Evolutionary conservation across 495 filamentous ascomycete genomes (phyloP).

Genomic region (Neurospora sp.): DNA sequence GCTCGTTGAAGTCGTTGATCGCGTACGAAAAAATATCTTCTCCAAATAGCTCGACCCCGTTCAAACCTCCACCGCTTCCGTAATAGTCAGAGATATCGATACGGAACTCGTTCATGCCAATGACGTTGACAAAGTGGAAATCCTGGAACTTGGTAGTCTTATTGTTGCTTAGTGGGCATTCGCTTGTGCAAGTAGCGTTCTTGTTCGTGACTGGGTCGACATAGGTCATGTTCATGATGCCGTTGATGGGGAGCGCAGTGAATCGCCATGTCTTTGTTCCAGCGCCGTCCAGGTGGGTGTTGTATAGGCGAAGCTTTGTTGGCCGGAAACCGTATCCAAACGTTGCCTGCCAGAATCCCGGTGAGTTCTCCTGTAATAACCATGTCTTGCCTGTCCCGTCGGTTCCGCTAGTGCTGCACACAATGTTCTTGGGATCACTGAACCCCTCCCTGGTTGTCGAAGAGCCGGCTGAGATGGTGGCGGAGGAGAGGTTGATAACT

Average conservation of each 20-base stretch:
- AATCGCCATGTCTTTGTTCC: slow-evolving; percentile 82
- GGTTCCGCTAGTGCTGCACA: slow-evolving; percentile 61
- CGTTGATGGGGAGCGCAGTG: slow-evolving; percentile 69
- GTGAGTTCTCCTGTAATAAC: slow-evolving; percentile 67
- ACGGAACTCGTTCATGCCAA: slow-evolving; percentile 83
- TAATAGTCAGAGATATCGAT: slow-evolving; percentile 82
- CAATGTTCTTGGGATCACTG: slow-evolving; percentile 68
- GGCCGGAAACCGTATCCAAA: slow-evolving; percentile 77
- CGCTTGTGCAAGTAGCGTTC: slow-evolving; percentile 58
- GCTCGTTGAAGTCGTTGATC: slow-evolving; percentile 79
- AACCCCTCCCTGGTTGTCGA: slow-evolving; percentile 54
- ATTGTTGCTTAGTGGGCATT: slow-evolving; percentile 68
- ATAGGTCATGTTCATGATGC: slow-evolving; percentile 95
- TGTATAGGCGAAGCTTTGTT: slow-evolving; percentile 79
- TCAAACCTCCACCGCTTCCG: slow-evolving; percentile 73
- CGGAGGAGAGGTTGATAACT: slow-evolving; percentile 71
- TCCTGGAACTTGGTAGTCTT: slow-evolving; percentile 62
- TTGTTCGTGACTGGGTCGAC: slow-evolving; percentile 59
- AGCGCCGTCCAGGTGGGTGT: slow-evolving; percentile 75
- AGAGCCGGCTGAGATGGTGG: slow-evolving; percentile 57
- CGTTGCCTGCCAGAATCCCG: slow-evolving; percentile 75
- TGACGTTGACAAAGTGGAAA: slow-evolving; percentile 75
- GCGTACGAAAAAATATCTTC: slow-evolving; percentile 81
- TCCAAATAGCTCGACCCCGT: slow-evolving; percentile 84
- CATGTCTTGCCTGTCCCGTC: slow-evolving; percentile 68